phyloP scores from a whole-genome alignment of 495 filamentous ascomycete genomes.

The Evernia prunastri region DNA sequence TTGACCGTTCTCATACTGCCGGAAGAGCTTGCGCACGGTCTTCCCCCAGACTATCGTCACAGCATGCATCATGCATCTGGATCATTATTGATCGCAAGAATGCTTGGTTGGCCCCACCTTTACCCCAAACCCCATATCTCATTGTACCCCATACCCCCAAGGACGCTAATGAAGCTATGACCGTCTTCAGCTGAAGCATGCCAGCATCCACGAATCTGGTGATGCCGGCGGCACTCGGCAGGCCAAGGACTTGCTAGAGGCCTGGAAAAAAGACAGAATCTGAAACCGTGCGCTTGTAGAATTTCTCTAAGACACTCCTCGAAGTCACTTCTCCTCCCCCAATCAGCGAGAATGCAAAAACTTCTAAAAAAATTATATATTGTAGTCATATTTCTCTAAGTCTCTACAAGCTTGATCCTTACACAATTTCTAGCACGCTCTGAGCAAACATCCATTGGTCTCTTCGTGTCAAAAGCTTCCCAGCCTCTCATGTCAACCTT shows the following conservation, averaged over 20 bases:
- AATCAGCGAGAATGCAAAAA: neutral
- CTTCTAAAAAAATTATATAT: slow-evolving; percentile 5
- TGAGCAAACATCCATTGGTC: neutral
- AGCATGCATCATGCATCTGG: too few species aligned
- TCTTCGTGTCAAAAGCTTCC: neutral
- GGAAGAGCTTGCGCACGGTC: slow-evolving; percentile 10
- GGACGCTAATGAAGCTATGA: slow-evolving; percentile 20
- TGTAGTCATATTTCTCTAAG: neutral
- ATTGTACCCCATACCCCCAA: slow-evolving; percentile 15
- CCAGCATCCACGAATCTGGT: too few species aligned
- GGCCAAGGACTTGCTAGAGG: neutral
- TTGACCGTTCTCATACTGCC: neutral
- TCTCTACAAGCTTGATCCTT: neutral
- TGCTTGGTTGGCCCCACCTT: neutral
- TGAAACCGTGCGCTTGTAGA: slow-evolving; percentile 19
- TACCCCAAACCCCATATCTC: neutral
- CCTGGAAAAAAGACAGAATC: neutral
- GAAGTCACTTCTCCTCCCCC: slow-evolving; percentile 9
- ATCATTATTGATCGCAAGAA: slow-evolving; percentile 7
- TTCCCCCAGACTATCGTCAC: neutral
- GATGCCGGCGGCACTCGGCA: too few species aligned
- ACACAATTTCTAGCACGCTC: neutral
- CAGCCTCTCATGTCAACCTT: slow-evolving; percentile 20
- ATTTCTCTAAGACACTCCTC: slow-evolving; percentile 9
- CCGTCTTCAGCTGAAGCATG: too few species aligned